Evolutionary conservation across 2,329 filamentous ascomycete species (phyloP).

Genomic region (Raffaelea albimanens): DNA sequence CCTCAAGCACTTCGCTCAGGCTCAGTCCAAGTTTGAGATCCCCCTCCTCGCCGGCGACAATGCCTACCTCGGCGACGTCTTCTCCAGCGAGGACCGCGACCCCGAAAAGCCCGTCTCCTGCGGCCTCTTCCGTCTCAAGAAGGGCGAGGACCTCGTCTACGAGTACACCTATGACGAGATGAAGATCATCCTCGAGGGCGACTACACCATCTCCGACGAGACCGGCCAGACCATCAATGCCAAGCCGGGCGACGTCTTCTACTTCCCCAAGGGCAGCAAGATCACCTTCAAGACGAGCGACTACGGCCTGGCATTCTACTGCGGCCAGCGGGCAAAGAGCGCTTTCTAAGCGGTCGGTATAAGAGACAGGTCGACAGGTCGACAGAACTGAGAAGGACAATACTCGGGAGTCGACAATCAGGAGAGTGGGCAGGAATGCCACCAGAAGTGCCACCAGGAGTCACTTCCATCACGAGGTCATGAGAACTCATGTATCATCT

Average conservation of each 20-base stretch:
- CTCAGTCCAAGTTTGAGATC: conserved; percentile 5
- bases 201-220: conserved; percentile 6
- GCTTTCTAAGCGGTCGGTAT: background rate
- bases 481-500: too few species aligned
- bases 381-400: too few species aligned
- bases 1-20: conserved; percentile 6
- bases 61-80: conserved; percentile 7
- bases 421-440: too few species aligned
- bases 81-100: background rate
- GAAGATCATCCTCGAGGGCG: conserved; percentile 7
- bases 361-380: too few species aligned
- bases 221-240: conserved; percentile 2
- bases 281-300: conserved; percentile 7
- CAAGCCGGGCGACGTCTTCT: conserved; percentile 7
- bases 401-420: too few species aligned
- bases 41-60: conserved; percentile 5
- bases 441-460: too few species aligned
- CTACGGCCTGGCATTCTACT: conserved; percentile 8
- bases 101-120: conserved; percentile 5
- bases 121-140: conserved; percentile 4
- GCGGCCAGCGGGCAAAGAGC: conserved; percentile 5
- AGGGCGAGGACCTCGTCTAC: conserved; percentile 6
- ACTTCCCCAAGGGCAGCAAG: conserved; percentile 4
- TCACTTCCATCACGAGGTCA: too few species aligned
- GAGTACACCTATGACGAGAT: conserved; percentile 8